These are phyloP conservation scores for Coemansia sp. DNA, from an alignment of 371 early-diverging fungal genomes.

Conservation along the genomic window DNA sequence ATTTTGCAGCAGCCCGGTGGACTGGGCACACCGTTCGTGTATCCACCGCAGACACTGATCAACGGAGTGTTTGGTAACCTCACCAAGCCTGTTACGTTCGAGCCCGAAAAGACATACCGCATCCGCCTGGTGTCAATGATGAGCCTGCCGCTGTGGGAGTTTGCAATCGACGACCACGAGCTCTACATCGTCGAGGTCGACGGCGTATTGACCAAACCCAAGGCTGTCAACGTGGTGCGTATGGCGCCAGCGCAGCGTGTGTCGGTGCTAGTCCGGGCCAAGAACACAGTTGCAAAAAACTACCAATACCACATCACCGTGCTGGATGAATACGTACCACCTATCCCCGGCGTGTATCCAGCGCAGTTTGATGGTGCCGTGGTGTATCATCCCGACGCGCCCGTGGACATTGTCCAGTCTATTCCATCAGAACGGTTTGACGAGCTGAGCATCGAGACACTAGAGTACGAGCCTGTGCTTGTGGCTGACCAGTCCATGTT, in stretches of 20 bases:
- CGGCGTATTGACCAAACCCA: conserved; percentile 62
- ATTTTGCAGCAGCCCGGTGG: conserved; percentile 1
- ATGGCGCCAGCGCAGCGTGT: conserved; percentile 72
- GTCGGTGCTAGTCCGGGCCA: conserved; percentile 72
- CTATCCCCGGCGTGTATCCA: conserved; percentile 21
- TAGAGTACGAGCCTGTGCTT: conserved; percentile 8
- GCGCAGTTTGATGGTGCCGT: conserved; percentile 19
- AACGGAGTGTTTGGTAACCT: conserved; percentile 54
- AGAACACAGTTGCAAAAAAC: conserved; percentile 63
- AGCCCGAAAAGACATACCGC: conserved; percentile 77
- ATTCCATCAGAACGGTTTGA: conserved; percentile 35
- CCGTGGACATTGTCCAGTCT: background rate
- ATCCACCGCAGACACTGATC: conserved; percentile 39
- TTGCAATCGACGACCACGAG: conserved; percentile 76
- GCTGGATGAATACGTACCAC: conserved; percentile 58
- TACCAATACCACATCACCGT: conserved; percentile 60
- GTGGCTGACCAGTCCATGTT: conserved; percentile 24
- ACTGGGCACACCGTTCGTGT: conserved; percentile 8
- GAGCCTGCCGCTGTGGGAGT: conserved; percentile 69
- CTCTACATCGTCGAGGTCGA: conserved; percentile 80
- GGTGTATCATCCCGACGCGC: conserved; percentile 6
- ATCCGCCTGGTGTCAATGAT: conserved; percentile 79
- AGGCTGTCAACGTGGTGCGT: conserved; percentile 57
- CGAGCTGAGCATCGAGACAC: conserved; percentile 25
- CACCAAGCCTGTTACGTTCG: conserved; percentile 48